These are phyloP conservation scores for Chloranthus sessilifolius DNA, from an alignment of 164 flowering plant genomes.

Conservation along the genomic window DNA sequence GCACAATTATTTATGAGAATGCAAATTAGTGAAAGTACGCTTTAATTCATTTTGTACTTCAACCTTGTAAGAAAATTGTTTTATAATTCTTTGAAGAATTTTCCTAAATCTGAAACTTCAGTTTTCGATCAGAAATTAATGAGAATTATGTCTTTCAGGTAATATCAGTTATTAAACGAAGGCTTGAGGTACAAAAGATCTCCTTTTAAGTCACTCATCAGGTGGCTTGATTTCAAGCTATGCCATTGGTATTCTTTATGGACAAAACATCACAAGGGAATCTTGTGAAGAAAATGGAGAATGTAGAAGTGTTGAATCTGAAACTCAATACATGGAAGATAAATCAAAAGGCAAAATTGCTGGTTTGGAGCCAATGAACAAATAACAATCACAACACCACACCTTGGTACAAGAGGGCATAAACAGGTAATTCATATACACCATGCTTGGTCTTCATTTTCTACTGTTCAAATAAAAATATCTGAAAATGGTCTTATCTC, in stretches of 20 bases:
- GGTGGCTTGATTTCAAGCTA: slow-evolving; percentile 91
- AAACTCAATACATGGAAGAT: slow-evolving; percentile 19
- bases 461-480: too few species aligned
- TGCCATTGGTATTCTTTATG: slow-evolving; percentile 81
- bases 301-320: slow-evolving; percentile 15
- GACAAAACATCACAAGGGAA: slow-evolving; percentile 13
- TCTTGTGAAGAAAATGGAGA: slow-evolving; percentile 32
- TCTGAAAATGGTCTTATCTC: not conserved
- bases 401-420: slow-evolving; percentile 85
- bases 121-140: not conserved
- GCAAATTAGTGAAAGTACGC: too few species aligned
- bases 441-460: too few species aligned
- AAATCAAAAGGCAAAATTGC: slow-evolving; percentile 53
- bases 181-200: slow-evolving; percentile 65
- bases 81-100: not conserved
- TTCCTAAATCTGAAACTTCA: slow-evolving; percentile 1
- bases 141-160: slow-evolving; percentile 40
- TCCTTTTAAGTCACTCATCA: slow-evolving; percentile 87
- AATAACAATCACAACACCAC: slow-evolving; percentile 85
- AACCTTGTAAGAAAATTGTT: not conserved
- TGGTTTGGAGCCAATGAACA: slow-evolving; percentile 84
- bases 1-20: too few species aligned
- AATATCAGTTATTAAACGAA: slow-evolving; percentile 39
- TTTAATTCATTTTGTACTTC: not conserved
- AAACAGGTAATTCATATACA: slow-evolving; percentile 56